Base-by-base conservation (phyloP, 768 basidiomycete species). In the Boletus barrowsii region DNA sequence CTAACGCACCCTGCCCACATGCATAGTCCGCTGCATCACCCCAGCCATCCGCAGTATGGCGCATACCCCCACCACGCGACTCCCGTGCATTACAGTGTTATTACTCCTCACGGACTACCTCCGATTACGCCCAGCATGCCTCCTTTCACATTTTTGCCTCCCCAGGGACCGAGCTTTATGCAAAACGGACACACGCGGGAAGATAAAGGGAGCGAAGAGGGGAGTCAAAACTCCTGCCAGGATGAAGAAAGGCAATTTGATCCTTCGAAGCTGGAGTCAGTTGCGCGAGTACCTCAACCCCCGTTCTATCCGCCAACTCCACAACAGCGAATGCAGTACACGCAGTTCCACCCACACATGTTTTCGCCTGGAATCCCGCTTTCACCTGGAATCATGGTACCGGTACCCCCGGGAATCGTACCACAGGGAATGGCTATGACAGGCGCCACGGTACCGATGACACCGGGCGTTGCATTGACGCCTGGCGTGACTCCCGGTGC, bases 101-200 rank as follows among this genome's bases (percentile, higher is more conserved):
- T 86, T 57, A 90, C 88, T 10, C 87, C 87, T n/a, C 82, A 86
- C 58, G 88, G 90, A 0, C 73, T 93, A n/a, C 90, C 90, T 14
- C 88, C 91, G 2, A 93, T 97, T 64, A 97, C 95, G n/a, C 94
- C 95, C 0, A 90, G 88, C 56, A 98, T 98, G 95, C 96, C 96
- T 1, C 85, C 92, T 6, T 98, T 97, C 73, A 86, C 84, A 13
- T 95, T 97, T 70, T 76, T 87, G 36, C 78, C 82, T 17, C 82
- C 82, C 40, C 79, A 64, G 63, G 75, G 42, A 15, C 62, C 56
- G 39, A 59, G 46, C 7, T 58, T 60, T 17, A 54, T 42, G 11
- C 73, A 68, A 53, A 63, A 59, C 15, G 64, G 56, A 20, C 29
- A 56, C 15, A 6, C 14, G 3, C 54, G 36, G 13, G 55, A 49